Conservation (phyloP, 1,284 basidiomycete genomes). For the Filobasidium uniguttulatum region DNA sequence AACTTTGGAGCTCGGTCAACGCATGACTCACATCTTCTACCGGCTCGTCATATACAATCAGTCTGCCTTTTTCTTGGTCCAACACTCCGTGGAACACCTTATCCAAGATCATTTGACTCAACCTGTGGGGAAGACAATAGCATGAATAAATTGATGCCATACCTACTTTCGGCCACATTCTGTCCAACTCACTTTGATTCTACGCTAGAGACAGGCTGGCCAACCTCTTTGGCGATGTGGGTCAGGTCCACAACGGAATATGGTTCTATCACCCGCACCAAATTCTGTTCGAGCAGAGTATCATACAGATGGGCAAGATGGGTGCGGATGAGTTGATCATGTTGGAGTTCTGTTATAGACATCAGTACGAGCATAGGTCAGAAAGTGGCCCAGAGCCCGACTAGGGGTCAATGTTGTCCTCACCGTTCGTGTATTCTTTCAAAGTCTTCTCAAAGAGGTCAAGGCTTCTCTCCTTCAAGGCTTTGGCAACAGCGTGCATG, state of each 20-base stretch:
- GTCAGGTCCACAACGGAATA: constrained; percentile 84
- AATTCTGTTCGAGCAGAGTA: constrained; percentile 86
- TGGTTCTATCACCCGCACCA: constrained; percentile 86
- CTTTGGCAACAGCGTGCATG: constrained; percentile 85
- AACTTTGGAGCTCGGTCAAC: no score
- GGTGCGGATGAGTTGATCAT: constrained; percentile 83
- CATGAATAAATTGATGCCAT: not conserved
- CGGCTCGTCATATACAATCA: constrained; percentile 75
- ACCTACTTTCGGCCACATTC: not conserved
- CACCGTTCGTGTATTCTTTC: constrained; percentile 74
- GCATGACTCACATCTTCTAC: constrained; percentile 66
- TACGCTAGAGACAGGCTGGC: constrained; percentile 79
- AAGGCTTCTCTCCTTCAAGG: constrained; percentile 81
- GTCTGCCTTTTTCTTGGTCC: constrained; percentile 84
- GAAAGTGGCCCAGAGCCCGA: constrained; percentile 5
- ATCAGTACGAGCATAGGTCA: not conserved
- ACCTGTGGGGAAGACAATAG: constrained; percentile 39
- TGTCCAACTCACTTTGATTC: constrained; percentile 65
- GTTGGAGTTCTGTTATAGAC: constrained; percentile 61
- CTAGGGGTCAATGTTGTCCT: no score
- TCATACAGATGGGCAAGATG: constrained; percentile 89
- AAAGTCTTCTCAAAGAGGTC: constrained; percentile 79
- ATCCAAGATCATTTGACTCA: constrained; percentile 97
- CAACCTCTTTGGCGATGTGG: constrained; percentile 76
- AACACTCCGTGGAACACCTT: constrained; percentile 87